A percentile compares a stretch with the other conserved stretches of the same genome.
These are phyloP conservation scores for Acanthamoeba sp. DNA, from an alignment of 208 protist species.

Conservation along the genomic window DNA sequence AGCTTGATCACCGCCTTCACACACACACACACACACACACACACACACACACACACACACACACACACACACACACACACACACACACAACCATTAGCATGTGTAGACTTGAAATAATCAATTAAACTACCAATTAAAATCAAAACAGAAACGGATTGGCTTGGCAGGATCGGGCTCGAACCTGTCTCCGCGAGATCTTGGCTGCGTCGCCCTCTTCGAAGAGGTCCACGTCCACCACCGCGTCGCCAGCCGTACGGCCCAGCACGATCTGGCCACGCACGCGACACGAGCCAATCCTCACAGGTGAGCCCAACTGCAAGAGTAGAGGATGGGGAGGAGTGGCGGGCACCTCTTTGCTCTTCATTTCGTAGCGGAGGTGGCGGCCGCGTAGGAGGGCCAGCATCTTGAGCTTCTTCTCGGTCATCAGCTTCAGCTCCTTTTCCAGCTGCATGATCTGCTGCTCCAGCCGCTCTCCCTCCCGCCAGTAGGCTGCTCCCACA, in stretches of 20 bases:
- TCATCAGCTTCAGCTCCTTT: not conserved
- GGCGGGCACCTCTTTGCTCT: conserved; percentile 41
- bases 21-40: too few relatives aligned
- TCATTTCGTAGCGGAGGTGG: conserved; percentile 49
- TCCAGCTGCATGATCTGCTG: conserved; percentile 5
- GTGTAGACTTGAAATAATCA: too few relatives aligned
- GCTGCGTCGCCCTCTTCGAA: conserved; percentile 33
- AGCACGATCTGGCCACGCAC: conserved; percentile 8
- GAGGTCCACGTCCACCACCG: conserved; percentile 52
- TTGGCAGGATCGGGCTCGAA: too few relatives aligned
- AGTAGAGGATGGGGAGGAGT: not conserved
- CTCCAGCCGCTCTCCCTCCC: not conserved
- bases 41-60: too few relatives aligned
- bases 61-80: too few relatives aligned
- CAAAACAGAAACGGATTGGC: too few relatives aligned
- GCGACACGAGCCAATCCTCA: not conserved
- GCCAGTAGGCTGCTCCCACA: not conserved
- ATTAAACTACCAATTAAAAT: too few relatives aligned
- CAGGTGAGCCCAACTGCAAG: too few relatives aligned
- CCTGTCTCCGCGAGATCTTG: conserved; percentile 43
- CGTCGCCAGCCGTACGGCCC: not conserved
- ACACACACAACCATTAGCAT: too few relatives aligned
- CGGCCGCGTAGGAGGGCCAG: conserved; percentile 29
- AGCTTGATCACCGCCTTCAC: too few relatives aligned
- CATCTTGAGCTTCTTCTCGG: conserved; percentile 32